Evolutionary conservation across 208 protist genomes (phyloP).

Genomic region (Wallacemonas sp.): DNA sequence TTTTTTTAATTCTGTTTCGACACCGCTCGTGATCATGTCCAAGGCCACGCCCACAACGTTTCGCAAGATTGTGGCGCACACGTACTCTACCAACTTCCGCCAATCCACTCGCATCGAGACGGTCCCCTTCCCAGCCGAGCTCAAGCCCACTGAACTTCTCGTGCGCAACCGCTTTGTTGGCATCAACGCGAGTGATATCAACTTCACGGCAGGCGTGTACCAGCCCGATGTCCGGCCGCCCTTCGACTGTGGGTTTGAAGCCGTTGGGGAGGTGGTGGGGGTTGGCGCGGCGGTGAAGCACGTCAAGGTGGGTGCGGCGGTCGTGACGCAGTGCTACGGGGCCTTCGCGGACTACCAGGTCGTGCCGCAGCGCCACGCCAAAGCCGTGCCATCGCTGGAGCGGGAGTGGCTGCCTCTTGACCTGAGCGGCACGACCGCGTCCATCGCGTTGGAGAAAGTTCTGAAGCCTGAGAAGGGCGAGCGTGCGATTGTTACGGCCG

Average conservation of each 20-base stretch:
- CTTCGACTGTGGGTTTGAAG: conserved; percentile 89
- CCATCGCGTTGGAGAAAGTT: conserved; percentile 78
- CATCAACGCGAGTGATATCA: conserved; percentile 91
- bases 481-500: conserved; percentile 85
- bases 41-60: conserved; percentile 24
- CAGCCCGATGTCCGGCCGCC: conserved; percentile 68
- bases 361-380: conserved; percentile 49
- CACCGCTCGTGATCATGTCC: conserved; percentile 1
- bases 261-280: conserved; percentile 73
- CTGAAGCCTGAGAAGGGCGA: conserved; percentile 70
- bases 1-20: conserved; percentile 2
- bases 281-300: conserved; percentile 42
- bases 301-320: conserved; percentile 46
- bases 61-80: conserved; percentile 63
- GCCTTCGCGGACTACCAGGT: conserved; percentile 81
- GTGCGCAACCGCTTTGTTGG: conserved; percentile 79
- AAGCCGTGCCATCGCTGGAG: conserved; percentile 43
- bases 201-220: conserved; percentile 86
- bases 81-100: conserved; percentile 73
- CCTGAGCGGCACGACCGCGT: conserved; percentile 86
- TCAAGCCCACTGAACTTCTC: conserved; percentile 69
- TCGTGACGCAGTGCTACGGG: conserved; percentile 78
- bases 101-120: conserved; percentile 47
- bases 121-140: conserved; percentile 25
- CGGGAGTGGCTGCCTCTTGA: conserved; percentile 72